Percentiles rank a stretch among this genome's conserved stretches.
These are phyloP conservation scores for Nicotiana sylvestris DNA, from an alignment of 257 asterid genomes.

Conservation along the genomic window DNA sequence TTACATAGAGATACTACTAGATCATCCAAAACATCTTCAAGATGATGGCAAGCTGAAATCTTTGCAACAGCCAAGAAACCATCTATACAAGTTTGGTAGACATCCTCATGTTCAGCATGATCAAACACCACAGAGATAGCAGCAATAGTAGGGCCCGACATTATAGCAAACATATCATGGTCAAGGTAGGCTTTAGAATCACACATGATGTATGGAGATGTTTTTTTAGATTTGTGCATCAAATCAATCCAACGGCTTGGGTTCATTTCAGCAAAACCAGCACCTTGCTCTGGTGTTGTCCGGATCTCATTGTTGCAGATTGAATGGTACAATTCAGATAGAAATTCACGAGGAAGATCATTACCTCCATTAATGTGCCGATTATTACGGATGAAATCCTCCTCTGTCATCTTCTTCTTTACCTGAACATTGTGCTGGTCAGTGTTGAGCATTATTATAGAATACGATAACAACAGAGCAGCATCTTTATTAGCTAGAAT, in stretches of 20 bases:
- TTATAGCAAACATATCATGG: conserved; percentile 95
- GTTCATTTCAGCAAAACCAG: conserved; percentile 90
- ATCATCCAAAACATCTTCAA: conserved; percentile 94
- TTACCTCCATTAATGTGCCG: conserved; percentile 87
- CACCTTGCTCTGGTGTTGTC: conserved; percentile 88
- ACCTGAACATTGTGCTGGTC: conserved; percentile 95
- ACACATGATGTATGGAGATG: conserved; percentile 64
- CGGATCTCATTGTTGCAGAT: conserved; percentile 95
- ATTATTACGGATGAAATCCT: conserved; percentile 90
- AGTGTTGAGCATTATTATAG: conserved; percentile 88
- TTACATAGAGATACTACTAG: conserved; percentile 89
- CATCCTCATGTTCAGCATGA: conserved; percentile 93
- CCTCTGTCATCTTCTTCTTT: conserved; percentile 96
- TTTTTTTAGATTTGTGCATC: conserved; percentile 80
- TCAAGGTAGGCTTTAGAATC: conserved; percentile 89
- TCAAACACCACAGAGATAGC: conserved; percentile 95
- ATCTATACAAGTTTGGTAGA: conserved; percentile 87
- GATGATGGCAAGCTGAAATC: conserved; percentile 93
- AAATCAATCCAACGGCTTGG: conserved; percentile 96
- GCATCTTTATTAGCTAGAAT: conserved; percentile 92
- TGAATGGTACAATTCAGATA: conserved; percentile 73
- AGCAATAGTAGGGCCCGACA: conserved; percentile 99
- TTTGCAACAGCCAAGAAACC: conserved; percentile 95
- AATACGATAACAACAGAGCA: conserved; percentile 83
- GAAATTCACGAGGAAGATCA: conserved; percentile 90